These are phyloP conservation scores for Cytidiella melzeri DNA, from an alignment of 768 basidiomycete genomes.

Conservation along the genomic window DNA sequence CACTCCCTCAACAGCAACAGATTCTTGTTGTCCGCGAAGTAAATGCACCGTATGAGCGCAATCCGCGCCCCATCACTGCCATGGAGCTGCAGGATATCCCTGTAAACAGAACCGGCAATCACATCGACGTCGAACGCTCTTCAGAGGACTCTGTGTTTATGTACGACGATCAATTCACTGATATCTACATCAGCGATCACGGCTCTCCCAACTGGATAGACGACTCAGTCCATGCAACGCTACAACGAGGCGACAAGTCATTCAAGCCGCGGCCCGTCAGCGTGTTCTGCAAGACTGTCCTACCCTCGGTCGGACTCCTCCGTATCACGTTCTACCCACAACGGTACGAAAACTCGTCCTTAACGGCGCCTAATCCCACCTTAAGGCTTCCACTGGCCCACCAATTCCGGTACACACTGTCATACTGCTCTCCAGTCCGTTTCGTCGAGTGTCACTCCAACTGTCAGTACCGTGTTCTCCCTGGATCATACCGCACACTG, in stretches of 20 bases:
- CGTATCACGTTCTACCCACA: conserved; percentile 12
- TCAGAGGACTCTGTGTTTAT: background rate
- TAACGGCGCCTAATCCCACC: background rate
- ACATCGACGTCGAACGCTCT: background rate
- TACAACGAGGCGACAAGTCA: background rate
- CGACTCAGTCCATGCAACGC: conserved; percentile 1
- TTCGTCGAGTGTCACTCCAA: conserved; percentile 6
- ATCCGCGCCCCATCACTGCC: background rate
- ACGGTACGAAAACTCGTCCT: no score
- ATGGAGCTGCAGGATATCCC: conserved; percentile 11
- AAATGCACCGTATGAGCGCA: background rate
- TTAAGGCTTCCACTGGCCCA: background rate
- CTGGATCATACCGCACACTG: conserved; percentile 6
- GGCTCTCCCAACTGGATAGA: conserved; percentile 9
- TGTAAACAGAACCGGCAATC: background rate
- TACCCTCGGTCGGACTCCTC: conserved; percentile 8
- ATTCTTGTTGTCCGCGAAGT: conserved; percentile 21
- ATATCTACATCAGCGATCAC: conserved; percentile 8
- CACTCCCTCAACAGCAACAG: conserved; percentile 14
- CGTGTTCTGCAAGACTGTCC: conserved; percentile 3
- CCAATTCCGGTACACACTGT: conserved; percentile 1
- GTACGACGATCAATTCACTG: conserved; percentile 5
- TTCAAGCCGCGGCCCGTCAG: conserved; percentile 6
- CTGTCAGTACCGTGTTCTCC: conserved; percentile 8
- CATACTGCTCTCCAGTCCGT: conserved; percentile 7